These are phyloP conservation scores for Lachnellula hyalina DNA, from an alignment of 2,329 filamentous ascomycete genomes.

Conservation along the genomic window DNA sequence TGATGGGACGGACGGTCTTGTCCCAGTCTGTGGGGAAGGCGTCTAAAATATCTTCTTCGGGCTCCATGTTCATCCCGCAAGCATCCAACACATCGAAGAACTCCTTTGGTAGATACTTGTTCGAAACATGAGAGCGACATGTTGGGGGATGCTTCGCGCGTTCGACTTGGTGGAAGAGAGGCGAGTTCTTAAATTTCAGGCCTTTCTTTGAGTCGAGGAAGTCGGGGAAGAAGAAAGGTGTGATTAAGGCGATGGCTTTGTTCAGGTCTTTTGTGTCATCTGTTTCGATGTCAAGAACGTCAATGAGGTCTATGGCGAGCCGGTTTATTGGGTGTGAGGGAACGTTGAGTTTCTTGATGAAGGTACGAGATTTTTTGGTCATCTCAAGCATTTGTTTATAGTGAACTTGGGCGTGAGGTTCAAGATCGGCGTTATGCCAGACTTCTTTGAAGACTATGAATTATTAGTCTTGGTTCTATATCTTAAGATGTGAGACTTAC, in stretches of 20 bases:
- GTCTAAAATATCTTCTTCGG: constrained; percentile 23
- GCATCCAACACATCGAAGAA: constrained; percentile 35
- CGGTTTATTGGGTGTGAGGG: constrained; percentile 15
- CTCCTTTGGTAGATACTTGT: constrained; percentile 32
- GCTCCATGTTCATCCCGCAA: constrained; percentile 24
- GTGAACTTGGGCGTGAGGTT: constrained; percentile 34
- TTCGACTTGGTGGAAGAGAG: constrained; percentile 36
- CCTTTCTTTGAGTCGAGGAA: constrained; percentile 36
- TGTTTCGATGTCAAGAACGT: constrained; percentile 27
- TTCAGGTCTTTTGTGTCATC: constrained; percentile 31
- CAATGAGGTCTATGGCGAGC: constrained; percentile 29
- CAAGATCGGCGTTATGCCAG: constrained; percentile 41
- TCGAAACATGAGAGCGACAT: constrained; percentile 34
- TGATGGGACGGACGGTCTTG: constrained; percentile 35
- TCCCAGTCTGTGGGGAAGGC: constrained; percentile 37
- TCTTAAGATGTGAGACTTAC: background rate
- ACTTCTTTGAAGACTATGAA: constrained; percentile 35
- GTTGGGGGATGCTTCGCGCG: constrained; percentile 36
- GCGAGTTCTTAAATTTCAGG: constrained; percentile 31
- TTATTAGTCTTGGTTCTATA: background rate
- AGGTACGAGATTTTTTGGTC: constrained; percentile 29
- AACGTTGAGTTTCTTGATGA: constrained; percentile 11
- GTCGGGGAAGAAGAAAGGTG: constrained; percentile 35
- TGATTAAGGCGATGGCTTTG: constrained; percentile 34
- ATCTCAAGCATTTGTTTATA: constrained; percentile 36